phyloP scores from a whole-genome alignment of 345 rosid species.

The Pugionium cornutum region DNA sequence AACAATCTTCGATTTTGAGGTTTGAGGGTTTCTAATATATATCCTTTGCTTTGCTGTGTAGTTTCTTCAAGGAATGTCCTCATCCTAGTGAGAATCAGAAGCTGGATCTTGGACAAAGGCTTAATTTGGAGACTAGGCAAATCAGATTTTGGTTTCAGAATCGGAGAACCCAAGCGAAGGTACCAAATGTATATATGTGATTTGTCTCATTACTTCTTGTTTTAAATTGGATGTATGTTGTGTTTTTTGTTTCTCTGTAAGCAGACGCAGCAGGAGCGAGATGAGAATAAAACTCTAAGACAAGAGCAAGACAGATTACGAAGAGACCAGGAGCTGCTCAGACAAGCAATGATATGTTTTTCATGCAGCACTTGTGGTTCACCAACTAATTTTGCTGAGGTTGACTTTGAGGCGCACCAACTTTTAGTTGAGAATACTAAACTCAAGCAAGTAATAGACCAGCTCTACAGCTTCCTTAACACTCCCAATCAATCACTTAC shows the following conservation, averaged over 20 bases:
- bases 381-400: constrained; percentile 38
- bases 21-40: background rate
- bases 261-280: constrained; percentile 57
- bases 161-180: constrained; percentile 55
- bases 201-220: no score
- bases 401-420: constrained; percentile 37
- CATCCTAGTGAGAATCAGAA: constrained; percentile 54
- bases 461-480: constrained; percentile 32
- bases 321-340: constrained; percentile 49
- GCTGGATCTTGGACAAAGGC: constrained; percentile 44
- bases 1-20: constrained; percentile 8
- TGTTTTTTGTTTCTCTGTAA: background rate
- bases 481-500: constrained; percentile 44
- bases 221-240: background rate
- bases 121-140: constrained; percentile 49
- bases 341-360: constrained; percentile 35
- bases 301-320: constrained; percentile 54
- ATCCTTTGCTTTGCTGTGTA: background rate
- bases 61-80: constrained; percentile 56
- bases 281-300: constrained; percentile 45
- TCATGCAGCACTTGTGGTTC: constrained; percentile 55
- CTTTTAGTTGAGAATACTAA: constrained; percentile 52
- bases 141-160: constrained; percentile 71
- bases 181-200: constrained; percentile 23
- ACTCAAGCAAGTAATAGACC: constrained; percentile 46